These are phyloP conservation scores for Heliamphora pulchella DNA, from an alignment of 179 eudicot genomes.

Conservation along the genomic window DNA sequence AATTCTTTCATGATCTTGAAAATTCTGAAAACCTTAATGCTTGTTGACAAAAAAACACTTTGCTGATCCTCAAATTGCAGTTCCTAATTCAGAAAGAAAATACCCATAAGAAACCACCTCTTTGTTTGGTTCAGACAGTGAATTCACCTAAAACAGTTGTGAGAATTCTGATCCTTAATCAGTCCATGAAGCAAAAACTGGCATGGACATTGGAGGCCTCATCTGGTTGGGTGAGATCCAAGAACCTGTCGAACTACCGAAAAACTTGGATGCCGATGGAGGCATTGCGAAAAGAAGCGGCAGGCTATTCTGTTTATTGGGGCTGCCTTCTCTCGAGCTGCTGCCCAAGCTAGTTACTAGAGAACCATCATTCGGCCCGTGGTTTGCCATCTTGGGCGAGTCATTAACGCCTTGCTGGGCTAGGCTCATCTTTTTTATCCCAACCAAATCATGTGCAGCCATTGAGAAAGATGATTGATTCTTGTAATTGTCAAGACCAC, in stretches of 20 bases:
- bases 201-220: conserved; percentile 4
- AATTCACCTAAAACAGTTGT: background rate
- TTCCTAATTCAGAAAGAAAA: too few species aligned
- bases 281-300: conserved; percentile 44
- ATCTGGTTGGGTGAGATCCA: conserved; percentile 46
- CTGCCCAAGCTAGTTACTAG: conserved; percentile 37
- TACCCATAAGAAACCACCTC: background rate
- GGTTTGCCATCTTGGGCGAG: conserved; percentile 18
- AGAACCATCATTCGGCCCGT: conserved; percentile 41
- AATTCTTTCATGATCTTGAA: conserved; percentile 6
- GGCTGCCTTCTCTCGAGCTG: conserved; percentile 62
- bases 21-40: background rate
- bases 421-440: conserved; percentile 11
- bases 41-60: too few species aligned
- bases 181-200: conserved; percentile 15
- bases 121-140: background rate
- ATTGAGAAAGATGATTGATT: background rate
- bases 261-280: conserved; percentile 35
- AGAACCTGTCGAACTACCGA: conserved; percentile 25
- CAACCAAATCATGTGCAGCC: conserved; percentile 21
- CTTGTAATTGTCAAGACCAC: conserved; percentile 10
- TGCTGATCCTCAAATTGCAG: too few species aligned
- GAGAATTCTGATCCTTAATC: background rate
- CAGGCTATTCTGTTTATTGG: conserved; percentile 33
- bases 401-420: conserved; percentile 26